Evolutionary conservation across 2,329 filamentous ascomycete species (phyloP), one percentile per base, ranked within the genome.

Genomic region (Venturia nashicola): DNA sequence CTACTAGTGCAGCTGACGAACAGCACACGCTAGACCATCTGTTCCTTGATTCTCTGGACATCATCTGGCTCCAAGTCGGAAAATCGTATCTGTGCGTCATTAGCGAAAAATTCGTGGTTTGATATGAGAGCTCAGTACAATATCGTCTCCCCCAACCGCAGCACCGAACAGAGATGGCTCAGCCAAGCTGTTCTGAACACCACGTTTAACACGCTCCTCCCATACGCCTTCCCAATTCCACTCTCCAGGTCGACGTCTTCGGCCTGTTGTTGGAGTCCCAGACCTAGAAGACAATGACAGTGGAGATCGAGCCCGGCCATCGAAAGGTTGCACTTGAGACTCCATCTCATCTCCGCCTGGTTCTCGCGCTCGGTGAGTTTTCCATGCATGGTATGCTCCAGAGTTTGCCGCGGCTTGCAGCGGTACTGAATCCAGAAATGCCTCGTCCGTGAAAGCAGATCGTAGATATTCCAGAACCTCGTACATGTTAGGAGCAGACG

Each of bases 151-250:
- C 34, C 20, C 55, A 62, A 39, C 32, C 42, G 46, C 48, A 65
- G 80, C 81, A 6, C 91, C 90, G 76, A 86, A 97, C 32, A 97
- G 76, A 5, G 90, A 86, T 1, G 86, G 79, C 68, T 97, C 93
- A 0, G 90, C 89, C 61, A 91, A 76, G 70, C 91, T 96, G 11
- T 83, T 81, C 61, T 87, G 83, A 54, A 97, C 84, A 20, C 88
- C 88, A 73, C 88, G 89, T 74, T 85, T 87, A 0, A 96, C 92
- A 63, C 93, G 83, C 67, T 92, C 88, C 72, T 95, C 90, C 93
- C 93, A 99, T 0, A 97, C 93, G 0, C 93, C 92, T 70, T 96
- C 91, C 93, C 93, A 97, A 72, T 96, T 96, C 93, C 93, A 97
- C 70, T 96, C 88, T 7, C 88, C 89, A 0, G 91, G 91, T 61